A percentile compares a stretch with the other conserved stretches of the same genome.
Conservation (phyloP, 1,139 yeast species). For the Pichia terricola region DNA sequence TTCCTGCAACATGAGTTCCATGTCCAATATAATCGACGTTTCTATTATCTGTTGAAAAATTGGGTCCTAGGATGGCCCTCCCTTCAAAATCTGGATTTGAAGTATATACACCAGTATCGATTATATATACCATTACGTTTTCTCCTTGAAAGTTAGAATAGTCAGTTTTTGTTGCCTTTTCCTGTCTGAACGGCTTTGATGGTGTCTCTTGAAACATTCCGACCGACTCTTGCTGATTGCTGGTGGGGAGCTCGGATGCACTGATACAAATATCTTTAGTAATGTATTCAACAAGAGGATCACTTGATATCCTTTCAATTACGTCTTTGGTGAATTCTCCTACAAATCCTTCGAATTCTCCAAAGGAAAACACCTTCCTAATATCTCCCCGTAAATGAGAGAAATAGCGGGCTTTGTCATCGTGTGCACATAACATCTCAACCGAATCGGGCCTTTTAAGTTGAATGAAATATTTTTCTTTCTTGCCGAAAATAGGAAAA, state of each 20-base stretch:
- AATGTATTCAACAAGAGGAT: conserved; percentile 45
- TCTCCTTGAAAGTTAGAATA: conserved; percentile 35
- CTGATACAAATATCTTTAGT: conserved; percentile 48
- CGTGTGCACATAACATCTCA: conserved; percentile 23
- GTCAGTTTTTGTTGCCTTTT: conserved; percentile 17
- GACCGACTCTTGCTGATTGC: no score
- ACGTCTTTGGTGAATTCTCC: conserved; percentile 46
- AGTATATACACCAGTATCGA: conserved; percentile 56
- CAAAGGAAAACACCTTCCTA: conserved; percentile 42
- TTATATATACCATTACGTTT: conserved; percentile 62
- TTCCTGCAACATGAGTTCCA: conserved; percentile 85
- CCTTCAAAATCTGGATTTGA: conserved; percentile 44
- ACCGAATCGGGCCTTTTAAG: conserved; percentile 29
- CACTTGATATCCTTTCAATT: conserved; percentile 36
- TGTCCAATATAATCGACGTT: conserved; percentile 45
- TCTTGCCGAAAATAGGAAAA: conserved; percentile 7
- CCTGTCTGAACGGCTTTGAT: conserved; percentile 8
- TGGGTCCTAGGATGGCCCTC: conserved; percentile 39
- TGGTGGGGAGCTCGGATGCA: conserved; percentile 28
- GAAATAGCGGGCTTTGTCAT: conserved; percentile 18
- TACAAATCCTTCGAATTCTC: conserved; percentile 53
- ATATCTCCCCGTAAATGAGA: conserved; percentile 37
- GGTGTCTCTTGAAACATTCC: no score
- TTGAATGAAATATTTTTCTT: conserved; percentile 27
- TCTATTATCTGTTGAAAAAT: conserved; percentile 30